A percentile compares a stretch with the other conserved stretches of the same genome.
These are phyloP conservation scores for Pichia sp. DNA, from an alignment of 1,139 yeast genomes.

Conservation along the genomic window DNA sequence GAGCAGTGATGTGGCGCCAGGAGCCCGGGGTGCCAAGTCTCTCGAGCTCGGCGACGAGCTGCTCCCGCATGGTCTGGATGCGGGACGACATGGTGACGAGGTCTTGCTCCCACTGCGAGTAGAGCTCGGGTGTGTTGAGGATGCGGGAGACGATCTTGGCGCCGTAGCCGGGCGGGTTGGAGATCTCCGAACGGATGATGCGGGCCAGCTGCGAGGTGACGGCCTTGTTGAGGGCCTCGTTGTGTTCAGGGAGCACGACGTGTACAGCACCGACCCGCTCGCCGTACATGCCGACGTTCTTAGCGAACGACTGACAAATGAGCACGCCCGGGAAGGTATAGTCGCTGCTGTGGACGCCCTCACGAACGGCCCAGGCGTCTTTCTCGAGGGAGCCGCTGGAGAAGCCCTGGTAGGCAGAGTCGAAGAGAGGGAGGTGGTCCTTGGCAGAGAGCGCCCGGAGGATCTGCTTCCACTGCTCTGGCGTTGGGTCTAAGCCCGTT, in stretches of 20 bases:
- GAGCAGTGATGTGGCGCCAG: constrained; percentile 91
- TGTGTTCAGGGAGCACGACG: constrained; percentile 49
- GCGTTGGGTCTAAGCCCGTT: constrained; percentile 90
- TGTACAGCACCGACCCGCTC: constrained; percentile 96
- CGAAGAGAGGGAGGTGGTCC: constrained; percentile 80
- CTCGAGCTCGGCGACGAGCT: constrained; percentile 59
- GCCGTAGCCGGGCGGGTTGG: constrained; percentile 96
- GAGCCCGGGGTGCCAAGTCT: constrained; percentile 74
- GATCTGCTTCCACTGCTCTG: constrained; percentile 78
- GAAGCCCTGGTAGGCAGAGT: constrained; percentile 96
- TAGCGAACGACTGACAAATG: constrained; percentile 95
- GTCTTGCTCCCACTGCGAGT: constrained; percentile 80
- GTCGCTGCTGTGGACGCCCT: constrained; percentile 56
- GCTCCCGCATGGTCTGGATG: constrained; percentile 70
- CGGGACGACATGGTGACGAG: constrained; percentile 85
- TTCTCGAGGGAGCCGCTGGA: constrained; percentile 82
- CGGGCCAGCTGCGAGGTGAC: constrained; percentile 72
- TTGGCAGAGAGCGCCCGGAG: constrained; percentile 56
- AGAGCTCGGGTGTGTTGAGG: constrained; percentile 59
- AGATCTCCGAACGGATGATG: constrained; percentile 77
- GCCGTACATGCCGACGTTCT: constrained; percentile 96
- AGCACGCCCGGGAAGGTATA: constrained; percentile 45
- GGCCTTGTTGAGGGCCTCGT: constrained; percentile 44
- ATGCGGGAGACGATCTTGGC: constrained; percentile 85
- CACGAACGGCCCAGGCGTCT: constrained; percentile 85